Conservation (phyloP, 2,329 filamentous ascomycete genomes). For the Ceratocystis smalleyi region DNA sequence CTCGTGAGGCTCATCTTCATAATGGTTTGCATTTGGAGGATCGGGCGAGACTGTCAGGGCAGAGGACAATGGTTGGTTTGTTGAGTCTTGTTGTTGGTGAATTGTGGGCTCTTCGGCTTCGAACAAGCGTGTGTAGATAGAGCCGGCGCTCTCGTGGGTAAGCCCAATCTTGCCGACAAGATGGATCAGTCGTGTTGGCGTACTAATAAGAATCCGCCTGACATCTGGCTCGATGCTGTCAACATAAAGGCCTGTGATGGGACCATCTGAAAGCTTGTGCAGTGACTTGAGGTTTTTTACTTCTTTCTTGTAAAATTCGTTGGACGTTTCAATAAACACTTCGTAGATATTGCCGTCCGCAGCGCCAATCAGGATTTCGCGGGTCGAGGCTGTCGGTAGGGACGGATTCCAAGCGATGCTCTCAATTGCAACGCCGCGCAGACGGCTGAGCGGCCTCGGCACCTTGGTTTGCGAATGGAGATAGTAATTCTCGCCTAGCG, state of each 20-base stretch:
- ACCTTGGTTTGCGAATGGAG: slow-evolving; percentile 88
- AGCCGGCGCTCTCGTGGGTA: slow-evolving; percentile 63
- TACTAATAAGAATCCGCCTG: slow-evolving; percentile 64
- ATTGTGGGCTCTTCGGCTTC: slow-evolving; percentile 68
- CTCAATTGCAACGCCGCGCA: slow-evolving; percentile 79
- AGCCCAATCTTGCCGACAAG: slow-evolving; percentile 63
- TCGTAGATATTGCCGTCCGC: slow-evolving; percentile 94
- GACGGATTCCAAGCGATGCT: slow-evolving; percentile 90
- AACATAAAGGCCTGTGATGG: slow-evolving; percentile 73
- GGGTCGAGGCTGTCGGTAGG: slow-evolving; percentile 77
- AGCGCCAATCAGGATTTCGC: slow-evolving; percentile 82
- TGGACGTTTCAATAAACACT: slow-evolving; percentile 82
- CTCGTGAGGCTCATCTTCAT: slow-evolving; percentile 46
- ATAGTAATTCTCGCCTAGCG: slow-evolving; percentile 91
- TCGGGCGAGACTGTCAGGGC: slow-evolving; percentile 65
- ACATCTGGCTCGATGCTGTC: slow-evolving; percentile 61
- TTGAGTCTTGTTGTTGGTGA: slow-evolving; percentile 42
- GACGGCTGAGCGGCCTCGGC: slow-evolving; percentile 61
- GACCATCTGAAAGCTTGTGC: slow-evolving; percentile 66
- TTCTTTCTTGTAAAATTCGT: slow-evolving; percentile 88
- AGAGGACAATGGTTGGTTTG: slow-evolving; percentile 30
- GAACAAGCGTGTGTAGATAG: slow-evolving; percentile 76
- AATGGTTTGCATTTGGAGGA: slow-evolving; percentile 35
- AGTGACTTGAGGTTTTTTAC: slow-evolving; percentile 81
- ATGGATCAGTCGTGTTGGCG: slow-evolving; percentile 62